These are phyloP conservation scores for Conidiobolus incongruus DNA, from an alignment of 371 early-diverging fungal species.

Conservation along the genomic window DNA sequence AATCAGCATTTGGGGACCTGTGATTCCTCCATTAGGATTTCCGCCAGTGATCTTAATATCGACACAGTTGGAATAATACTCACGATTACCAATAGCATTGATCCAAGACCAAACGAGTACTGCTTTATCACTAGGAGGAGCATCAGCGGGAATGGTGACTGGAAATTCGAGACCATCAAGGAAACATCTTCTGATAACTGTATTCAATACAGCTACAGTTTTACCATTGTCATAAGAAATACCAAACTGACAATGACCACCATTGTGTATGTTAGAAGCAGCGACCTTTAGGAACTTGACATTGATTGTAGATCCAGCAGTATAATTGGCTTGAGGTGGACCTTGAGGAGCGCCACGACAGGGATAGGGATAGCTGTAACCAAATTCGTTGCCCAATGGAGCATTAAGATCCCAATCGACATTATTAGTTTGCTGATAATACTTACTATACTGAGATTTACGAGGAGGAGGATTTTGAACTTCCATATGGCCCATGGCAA, in stretches of 20 bases:
- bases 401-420: constrained; percentile 7
- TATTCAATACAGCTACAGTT: constrained; percentile 30
- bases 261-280: no score
- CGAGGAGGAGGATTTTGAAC: constrained; percentile 13
- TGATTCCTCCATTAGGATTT: constrained; percentile 1
- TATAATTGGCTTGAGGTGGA: constrained; percentile 4
- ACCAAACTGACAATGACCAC: constrained; percentile 45
- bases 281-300: no score
- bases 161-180: constrained; percentile 9
- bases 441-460: no score
- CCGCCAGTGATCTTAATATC: no score
- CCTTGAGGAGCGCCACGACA: constrained; percentile 7
- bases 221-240: constrained; percentile 33
- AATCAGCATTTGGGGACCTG: constrained; percentile 3
- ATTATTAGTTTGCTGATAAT: background rate
- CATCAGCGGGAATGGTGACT: constrained; percentile 23
- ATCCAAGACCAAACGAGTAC: constrained; percentile 46
- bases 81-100: constrained; percentile 29
- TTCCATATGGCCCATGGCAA: constrained; percentile 11
- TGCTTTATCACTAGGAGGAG: constrained; percentile 13
- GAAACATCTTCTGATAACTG: constrained; percentile 14
- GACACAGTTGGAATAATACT: constrained; percentile 47
- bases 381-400: constrained; percentile 7
- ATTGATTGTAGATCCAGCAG: constrained; percentile 11
- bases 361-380: constrained; percentile 4